Conservation (phyloP, 1,139 yeast genomes). For the Blastobotrys illinoisensis region DNA sequence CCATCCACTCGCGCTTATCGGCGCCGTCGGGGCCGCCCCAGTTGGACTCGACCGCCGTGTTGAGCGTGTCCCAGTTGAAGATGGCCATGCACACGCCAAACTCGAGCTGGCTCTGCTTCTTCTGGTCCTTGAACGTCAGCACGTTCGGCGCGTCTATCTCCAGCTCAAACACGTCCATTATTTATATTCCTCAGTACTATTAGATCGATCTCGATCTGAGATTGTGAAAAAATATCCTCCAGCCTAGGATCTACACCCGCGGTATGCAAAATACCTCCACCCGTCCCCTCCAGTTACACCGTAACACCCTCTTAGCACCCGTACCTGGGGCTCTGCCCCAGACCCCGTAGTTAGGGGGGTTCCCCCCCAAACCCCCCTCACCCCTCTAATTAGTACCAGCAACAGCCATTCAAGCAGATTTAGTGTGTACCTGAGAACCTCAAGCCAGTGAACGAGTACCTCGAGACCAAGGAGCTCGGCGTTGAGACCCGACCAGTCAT, state of each 20-base stretch:
- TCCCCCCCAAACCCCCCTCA: too few species aligned
- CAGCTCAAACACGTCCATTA: slow-evolving; percentile 12
- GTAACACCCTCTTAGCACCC: too few species aligned
- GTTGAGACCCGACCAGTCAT: slow-evolving; percentile 95
- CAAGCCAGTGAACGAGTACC: slow-evolving; percentile 95
- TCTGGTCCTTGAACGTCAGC: slow-evolving; percentile 48
- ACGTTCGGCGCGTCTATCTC: slow-evolving; percentile 37
- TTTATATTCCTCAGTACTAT: too few species aligned
- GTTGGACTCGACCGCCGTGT: slow-evolving; percentile 85
- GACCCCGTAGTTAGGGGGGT: too few species aligned
- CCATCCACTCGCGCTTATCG: slow-evolving; percentile 93
- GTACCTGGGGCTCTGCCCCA: too few species aligned
- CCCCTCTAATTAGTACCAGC: too few species aligned
- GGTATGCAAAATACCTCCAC: too few species aligned
- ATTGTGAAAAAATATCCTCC: neutral
- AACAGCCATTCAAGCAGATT: too few species aligned
- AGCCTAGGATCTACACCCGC: neutral
- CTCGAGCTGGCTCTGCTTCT: slow-evolving; percentile 79
- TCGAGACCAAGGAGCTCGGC: slow-evolving; percentile 96
- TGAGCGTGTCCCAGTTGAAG: slow-evolving; percentile 81
- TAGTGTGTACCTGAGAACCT: too few species aligned
- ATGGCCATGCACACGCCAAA: slow-evolving; percentile 90
- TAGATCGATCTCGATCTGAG: too few species aligned
- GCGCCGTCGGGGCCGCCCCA: slow-evolving; percentile 96
- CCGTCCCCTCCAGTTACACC: too few species aligned